phyloP scores from a whole-genome alignment of 106 monocot genomes.

The Allium fistulosum region DNA sequence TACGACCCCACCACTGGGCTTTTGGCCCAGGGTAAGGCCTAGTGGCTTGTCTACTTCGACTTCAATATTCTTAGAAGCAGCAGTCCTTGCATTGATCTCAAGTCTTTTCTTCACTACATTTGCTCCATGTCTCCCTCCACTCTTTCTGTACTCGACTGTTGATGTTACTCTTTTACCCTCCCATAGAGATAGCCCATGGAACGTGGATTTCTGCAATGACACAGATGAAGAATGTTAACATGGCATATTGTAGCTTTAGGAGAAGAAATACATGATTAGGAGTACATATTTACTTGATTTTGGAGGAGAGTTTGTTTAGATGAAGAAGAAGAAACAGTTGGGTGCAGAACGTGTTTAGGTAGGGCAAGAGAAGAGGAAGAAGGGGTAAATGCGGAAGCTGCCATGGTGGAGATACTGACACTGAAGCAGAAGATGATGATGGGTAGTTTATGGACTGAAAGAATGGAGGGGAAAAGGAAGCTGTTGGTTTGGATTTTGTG shows the following conservation, averaged over 20 bases:
- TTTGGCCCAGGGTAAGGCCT: conserved; percentile 82
- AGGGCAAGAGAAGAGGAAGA: conserved; percentile 6
- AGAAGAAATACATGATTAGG: not conserved
- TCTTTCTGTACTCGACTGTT: conserved; percentile 10
- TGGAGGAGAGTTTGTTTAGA: conserved; percentile 3
- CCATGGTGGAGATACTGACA: conserved; percentile 4
- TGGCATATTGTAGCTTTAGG: not conserved
- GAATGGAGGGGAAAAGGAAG: not conserved
- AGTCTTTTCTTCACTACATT: conserved; percentile 25
- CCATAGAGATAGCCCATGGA: conserved; percentile 41
- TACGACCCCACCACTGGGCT: conserved; percentile 72
- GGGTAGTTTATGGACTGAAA: conserved; percentile 2
- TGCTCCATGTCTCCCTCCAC: conserved; percentile 8
- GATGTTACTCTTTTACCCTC: conserved; percentile 24
- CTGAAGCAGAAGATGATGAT: not conserved
- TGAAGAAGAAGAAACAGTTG: not conserved
- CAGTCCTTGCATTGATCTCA: conserved; percentile 59
- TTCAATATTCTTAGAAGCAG: conserved; percentile 81
- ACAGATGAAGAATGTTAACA: not conserved
- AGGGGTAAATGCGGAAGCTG: conserved; percentile 11
- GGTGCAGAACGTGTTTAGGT: conserved; percentile 6
- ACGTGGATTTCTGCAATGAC: conserved; percentile 44
- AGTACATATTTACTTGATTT: not conserved
- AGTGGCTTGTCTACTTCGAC: conserved; percentile 96
- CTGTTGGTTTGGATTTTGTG: not conserved